These are phyloP conservation scores for Hysterangium stoloniferum DNA, from an alignment of 768 basidiomycete species.

Conservation along the genomic window DNA sequence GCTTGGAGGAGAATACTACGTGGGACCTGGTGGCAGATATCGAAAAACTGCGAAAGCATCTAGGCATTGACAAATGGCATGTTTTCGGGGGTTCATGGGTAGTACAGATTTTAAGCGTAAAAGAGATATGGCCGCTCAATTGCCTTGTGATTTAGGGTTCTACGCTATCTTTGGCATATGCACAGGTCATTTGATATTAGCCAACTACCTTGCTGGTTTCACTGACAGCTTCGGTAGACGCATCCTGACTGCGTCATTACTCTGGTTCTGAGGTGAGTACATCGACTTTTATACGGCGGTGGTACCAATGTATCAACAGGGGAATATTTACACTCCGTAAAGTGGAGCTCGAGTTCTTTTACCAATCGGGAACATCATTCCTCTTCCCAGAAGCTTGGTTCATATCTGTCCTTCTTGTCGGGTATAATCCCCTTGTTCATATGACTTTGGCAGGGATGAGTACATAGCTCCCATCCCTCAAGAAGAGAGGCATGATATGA, in stretches of 20 bases:
- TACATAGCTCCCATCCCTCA: slow-evolving; percentile 78
- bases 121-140: neutral
- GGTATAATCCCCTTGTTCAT: neutral
- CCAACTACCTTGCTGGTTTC: neutral
- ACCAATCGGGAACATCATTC: slow-evolving; percentile 77
- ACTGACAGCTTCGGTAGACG: slow-evolving; percentile 32
- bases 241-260: slow-evolving; percentile 78
- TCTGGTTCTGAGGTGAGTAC: slow-evolving; percentile 61
- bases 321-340: slow-evolving; percentile 86
- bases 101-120: slow-evolving; percentile 13
- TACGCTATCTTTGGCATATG: slow-evolving; percentile 78
- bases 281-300: neutral
- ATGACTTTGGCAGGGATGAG: slow-evolving; percentile 54
- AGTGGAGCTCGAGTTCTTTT: slow-evolving; percentile 85
- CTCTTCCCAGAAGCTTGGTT: slow-evolving; percentile 88
- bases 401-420: slow-evolving; percentile 13
- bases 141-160: slow-evolving; percentile 59
- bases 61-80: slow-evolving; percentile 81
- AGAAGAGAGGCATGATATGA: slow-evolving; percentile 67
- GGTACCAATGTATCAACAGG: slow-evolving; percentile 27
- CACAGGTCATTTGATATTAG: slow-evolving; percentile 55
- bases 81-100: slow-evolving; percentile 96
- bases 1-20: slow-evolving; percentile 81
- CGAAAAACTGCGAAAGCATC: slow-evolving; percentile 69
- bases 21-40: slow-evolving; percentile 91